Evolutionary conservation across 2,329 filamentous ascomycete species (phyloP).

Genomic region (Juglanconis juglandina): DNA sequence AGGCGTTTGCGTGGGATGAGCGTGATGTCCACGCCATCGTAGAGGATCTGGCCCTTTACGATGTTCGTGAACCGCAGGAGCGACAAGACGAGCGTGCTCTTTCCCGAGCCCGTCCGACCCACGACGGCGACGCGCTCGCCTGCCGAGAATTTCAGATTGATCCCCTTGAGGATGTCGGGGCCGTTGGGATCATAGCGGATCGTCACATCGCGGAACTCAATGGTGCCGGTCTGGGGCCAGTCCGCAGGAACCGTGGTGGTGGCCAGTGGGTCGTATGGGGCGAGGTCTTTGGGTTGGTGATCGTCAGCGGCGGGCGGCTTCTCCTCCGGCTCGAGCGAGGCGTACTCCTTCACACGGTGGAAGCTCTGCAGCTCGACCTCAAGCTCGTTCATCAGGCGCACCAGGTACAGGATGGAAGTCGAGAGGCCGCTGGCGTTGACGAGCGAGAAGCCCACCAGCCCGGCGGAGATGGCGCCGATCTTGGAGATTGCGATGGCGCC

Average conservation of each 20-base stretch:
- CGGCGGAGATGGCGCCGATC: conserved; percentile 44
- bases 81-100: conserved; percentile 49
- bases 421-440: conserved; percentile 54
- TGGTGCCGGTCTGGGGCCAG: conserved; percentile 26
- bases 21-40: conserved; percentile 35
- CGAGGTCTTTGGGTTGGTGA: neutral
- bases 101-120: conserved; percentile 65
- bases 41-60: conserved; percentile 28
- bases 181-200: conserved; percentile 26
- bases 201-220: conserved; percentile 28
- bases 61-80: conserved; percentile 35
- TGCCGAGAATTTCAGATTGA: conserved; percentile 33
- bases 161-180: conserved; percentile 27
- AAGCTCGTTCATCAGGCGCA: conserved; percentile 53
- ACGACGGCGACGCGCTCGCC: conserved; percentile 65
- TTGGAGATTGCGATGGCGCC: conserved; percentile 51
- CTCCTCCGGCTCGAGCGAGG: conserved; percentile 26
- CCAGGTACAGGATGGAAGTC: conserved; percentile 47
- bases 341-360: conserved; percentile 30
- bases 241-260: conserved; percentile 16
- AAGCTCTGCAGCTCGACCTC: conserved; percentile 55
- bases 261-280: conserved; percentile 8
- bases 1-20: conserved; percentile 31
- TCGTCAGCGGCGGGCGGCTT: conserved; percentile 11
- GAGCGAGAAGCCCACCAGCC: conserved; percentile 54